A percentile compares a stretch with the other conserved stretches of the same genome.
phyloP scores from a whole-genome alignment of 306 rosid species.

The Senna tora region DNA sequence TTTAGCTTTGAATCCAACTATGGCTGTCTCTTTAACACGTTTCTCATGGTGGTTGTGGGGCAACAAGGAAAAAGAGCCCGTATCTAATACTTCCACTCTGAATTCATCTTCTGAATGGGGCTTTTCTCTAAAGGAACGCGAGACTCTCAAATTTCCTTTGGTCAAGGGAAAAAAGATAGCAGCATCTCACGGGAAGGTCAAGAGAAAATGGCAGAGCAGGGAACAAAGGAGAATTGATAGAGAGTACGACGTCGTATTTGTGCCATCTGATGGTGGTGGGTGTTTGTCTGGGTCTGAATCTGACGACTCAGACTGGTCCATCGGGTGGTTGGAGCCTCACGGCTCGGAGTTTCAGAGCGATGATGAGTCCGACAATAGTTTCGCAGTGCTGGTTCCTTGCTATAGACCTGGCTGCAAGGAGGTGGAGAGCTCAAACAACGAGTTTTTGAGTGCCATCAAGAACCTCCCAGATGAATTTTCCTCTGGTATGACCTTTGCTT shows the following conservation, averaged over 20 bases:
- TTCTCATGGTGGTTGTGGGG: conserved; percentile 68
- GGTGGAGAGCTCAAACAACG: conserved; percentile 54
- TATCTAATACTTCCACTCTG: conserved; percentile 44
- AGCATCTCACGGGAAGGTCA: conserved; percentile 51
- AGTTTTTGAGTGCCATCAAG: conserved; percentile 61
- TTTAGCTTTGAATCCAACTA: conserved; percentile 26
- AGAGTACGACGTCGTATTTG: conserved; percentile 72
- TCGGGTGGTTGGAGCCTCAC: conserved; percentile 89
- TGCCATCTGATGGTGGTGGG: conserved; percentile 62
- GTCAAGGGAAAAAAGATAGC: conserved; percentile 49
- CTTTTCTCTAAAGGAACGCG: conserved; percentile 50
- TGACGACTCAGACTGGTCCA: conserved; percentile 80
- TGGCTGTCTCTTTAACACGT: conserved; percentile 71
- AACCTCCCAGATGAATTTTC: conserved; percentile 61
- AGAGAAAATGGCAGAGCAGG: conserved; percentile 59
- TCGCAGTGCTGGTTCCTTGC: conserved; percentile 81
- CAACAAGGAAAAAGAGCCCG: conserved; percentile 61
- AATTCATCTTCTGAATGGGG: conserved; percentile 56
- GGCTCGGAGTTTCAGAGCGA: conserved; percentile 63
- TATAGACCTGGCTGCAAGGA: conserved; percentile 68
- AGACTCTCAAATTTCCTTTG: conserved; percentile 51
- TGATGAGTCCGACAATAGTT: conserved; percentile 57
- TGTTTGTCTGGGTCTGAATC: conserved; percentile 67
- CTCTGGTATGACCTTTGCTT: conserved; percentile 51
- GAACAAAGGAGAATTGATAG: conserved; percentile 59